phyloP scores from a whole-genome alignment of 805 yeast species.

The Nakazawaea peltata region DNA sequence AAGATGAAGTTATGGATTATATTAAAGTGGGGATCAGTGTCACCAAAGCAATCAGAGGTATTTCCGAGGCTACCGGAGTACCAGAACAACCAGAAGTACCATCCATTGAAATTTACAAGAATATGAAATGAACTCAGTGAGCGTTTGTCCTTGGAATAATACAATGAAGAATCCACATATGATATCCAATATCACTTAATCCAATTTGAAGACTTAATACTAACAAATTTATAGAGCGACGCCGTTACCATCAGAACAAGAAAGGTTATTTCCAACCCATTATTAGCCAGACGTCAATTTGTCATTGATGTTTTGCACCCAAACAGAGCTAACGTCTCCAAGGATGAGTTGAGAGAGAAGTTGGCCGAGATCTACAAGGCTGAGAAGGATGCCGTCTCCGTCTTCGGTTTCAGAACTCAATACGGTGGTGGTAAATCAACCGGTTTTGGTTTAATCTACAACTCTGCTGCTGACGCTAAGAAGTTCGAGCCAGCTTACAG shows the following conservation, averaged over 20 bases:
- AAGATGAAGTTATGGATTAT: too few species aligned
- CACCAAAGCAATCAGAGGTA: too few species aligned
- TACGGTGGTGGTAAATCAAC: conserved; percentile 99
- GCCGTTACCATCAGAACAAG: conserved; percentile 99
- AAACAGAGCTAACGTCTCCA: conserved; percentile 97
- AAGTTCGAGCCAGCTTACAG: conserved; percentile 99
- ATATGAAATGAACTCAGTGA: too few species aligned
- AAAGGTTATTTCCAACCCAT: conserved; percentile 98
- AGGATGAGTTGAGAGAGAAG: conserved; percentile 92
- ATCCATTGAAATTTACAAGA: too few species aligned
- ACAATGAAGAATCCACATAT: too few species aligned
- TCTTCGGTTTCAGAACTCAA: conserved; percentile 98
- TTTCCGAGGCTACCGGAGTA: too few species aligned
- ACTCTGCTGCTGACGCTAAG: conserved; percentile 95
- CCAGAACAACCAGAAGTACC: too few species aligned
- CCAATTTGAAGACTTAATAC: too few species aligned
- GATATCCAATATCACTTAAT: too few species aligned
- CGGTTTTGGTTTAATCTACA: conserved; percentile 98
- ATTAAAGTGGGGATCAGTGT: too few species aligned
- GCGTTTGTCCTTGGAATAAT: too few species aligned
- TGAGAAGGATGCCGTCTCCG: conserved; percentile 72
- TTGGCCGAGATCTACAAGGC: conserved; percentile 57
- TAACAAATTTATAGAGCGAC: conserved; percentile 64
- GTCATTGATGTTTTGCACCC: conserved; percentile 99
- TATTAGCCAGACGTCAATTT: conserved; percentile 98